Conservation (phyloP, 208 protist species). For the Leishmania braziliensis region DNA sequence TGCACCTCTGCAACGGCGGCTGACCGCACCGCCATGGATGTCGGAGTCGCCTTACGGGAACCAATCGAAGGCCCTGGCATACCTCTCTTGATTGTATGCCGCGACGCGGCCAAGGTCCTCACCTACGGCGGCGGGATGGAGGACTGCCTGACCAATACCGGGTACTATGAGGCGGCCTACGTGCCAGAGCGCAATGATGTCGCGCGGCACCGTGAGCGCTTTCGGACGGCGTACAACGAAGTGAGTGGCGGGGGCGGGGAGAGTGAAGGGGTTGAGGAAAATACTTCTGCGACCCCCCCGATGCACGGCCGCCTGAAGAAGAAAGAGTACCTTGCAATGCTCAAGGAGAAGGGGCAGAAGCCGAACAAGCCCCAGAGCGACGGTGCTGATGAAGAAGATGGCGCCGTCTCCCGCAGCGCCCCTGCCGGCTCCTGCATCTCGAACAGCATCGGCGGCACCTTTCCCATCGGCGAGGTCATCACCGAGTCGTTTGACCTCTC, state of each 20-base stretch:
- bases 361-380: constrained; percentile 48
- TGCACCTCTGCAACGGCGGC: constrained; percentile 3
- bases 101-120: constrained; percentile 54
- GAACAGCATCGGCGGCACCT: constrained; percentile 89
- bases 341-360: constrained; percentile 46
- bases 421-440: constrained; percentile 59
- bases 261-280: constrained; percentile 11
- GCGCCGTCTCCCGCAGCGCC: constrained; percentile 15
- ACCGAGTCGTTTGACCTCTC: constrained; percentile 87
- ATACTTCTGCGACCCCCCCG: neutral
- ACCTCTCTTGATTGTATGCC: constrained; percentile 62
- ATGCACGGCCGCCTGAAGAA: constrained; percentile 72
- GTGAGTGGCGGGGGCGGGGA: neutral
- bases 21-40: constrained; percentile 5
- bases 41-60: constrained; percentile 23
- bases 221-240: constrained; percentile 25
- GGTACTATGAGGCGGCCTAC: constrained; percentile 77
- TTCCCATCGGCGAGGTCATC: constrained; percentile 92
- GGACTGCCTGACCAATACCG: constrained; percentile 88
- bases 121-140: constrained; percentile 78
- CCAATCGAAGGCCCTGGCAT: constrained; percentile 55
- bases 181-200: constrained; percentile 67
- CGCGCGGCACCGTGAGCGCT: constrained; percentile 60
- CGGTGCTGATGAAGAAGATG: constrained; percentile 51
- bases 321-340: constrained; percentile 76